These are phyloP conservation scores for Komagataea norvegica DNA, from an alignment of 1,139 yeast species.

Conservation along the genomic window DNA sequence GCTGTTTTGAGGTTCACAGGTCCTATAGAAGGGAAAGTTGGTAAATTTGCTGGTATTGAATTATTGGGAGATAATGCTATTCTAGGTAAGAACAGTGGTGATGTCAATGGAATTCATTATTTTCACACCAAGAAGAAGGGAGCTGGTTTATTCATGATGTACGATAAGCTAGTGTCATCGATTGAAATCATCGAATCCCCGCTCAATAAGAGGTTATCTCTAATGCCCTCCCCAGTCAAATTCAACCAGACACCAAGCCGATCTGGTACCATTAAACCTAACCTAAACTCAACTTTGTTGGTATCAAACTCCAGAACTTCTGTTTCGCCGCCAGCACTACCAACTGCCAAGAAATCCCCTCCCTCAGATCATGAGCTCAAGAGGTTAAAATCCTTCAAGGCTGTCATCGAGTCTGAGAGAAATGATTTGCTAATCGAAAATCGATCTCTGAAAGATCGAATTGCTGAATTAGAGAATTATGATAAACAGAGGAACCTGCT, in stretches of 20 bases:
- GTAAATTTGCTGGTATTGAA: constrained; percentile 88
- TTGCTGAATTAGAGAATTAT: constrained; percentile 1
- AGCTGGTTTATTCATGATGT: constrained; percentile 73
- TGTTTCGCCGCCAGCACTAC: constrained; percentile 11
- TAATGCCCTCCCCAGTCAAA: constrained; percentile 16
- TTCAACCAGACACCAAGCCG: constrained; percentile 20
- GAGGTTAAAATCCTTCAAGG: constrained; percentile 15
- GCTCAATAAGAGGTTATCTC: constrained; percentile 12
- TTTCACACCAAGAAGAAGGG: constrained; percentile 58
- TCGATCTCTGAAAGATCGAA: constrained; percentile 13
- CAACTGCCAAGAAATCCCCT: constrained; percentile 6
- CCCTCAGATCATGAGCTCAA: constrained; percentile 20
- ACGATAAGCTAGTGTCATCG: constrained; percentile 47
- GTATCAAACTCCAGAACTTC: constrained; percentile 1
- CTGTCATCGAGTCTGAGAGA: constrained; percentile 20
- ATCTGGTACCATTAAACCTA: background rate
- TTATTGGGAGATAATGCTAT: constrained; percentile 56
- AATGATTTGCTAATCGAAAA: constrained; percentile 14
- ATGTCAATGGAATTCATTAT: constrained; percentile 54
- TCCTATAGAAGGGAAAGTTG: constrained; percentile 64
- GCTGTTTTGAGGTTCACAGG: constrained; percentile 76
- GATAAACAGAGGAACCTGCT: constrained; percentile 12
- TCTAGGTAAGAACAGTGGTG: constrained; percentile 80
- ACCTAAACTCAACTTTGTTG: constrained; percentile 4
- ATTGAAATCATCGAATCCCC: constrained; percentile 17